phyloP scores from a whole-genome alignment of 192 early-diverging fungal genomes.

The Linnemannia zychae region DNA sequence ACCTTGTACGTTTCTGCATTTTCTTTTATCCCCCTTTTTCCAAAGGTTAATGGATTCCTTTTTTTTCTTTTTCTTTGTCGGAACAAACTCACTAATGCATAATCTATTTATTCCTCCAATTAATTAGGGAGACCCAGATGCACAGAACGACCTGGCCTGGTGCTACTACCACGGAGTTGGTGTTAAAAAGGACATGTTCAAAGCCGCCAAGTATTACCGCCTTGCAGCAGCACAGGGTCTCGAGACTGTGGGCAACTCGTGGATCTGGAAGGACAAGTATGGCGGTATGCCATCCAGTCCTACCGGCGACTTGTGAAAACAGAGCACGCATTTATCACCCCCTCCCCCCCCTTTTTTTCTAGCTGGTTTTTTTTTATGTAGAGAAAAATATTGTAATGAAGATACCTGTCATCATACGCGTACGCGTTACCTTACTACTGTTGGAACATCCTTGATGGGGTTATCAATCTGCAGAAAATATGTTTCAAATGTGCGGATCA shows the following conservation, averaged over 20 bases:
- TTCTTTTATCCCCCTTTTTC: not conserved
- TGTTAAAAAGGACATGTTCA: slow-evolving; percentile 80
- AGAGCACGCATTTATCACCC: not conserved
- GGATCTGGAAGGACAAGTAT: slow-evolving; percentile 87
- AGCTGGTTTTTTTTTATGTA: not conserved
- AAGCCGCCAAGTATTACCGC: slow-evolving; percentile 81
- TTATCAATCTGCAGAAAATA: too few species aligned
- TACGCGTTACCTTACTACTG: too few species aligned
- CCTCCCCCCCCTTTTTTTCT: not conserved
- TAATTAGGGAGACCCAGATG: slow-evolving; percentile 78
- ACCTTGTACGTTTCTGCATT: slow-evolving; percentile 58
- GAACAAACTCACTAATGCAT: slow-evolving; percentile 5
- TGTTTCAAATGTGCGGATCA: too few species aligned
- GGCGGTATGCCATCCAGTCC: slow-evolving; percentile 55
- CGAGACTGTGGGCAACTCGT: slow-evolving; percentile 80
- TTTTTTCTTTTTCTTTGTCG: not conserved
- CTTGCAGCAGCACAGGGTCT: slow-evolving; percentile 78
- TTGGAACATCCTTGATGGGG: too few species aligned
- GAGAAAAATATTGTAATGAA: not conserved
- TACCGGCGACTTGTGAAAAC: slow-evolving; percentile 6
- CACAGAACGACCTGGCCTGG: slow-evolving; percentile 78
- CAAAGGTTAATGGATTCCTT: not conserved
- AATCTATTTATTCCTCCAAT: slow-evolving; percentile 6
- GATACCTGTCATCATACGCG: not conserved
- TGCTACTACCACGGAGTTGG: slow-evolving; percentile 85